These are phyloP conservation scores for Fraxinus quadrangulata DNA, from an alignment of 257 asterid genomes.

Conservation along the genomic window DNA sequence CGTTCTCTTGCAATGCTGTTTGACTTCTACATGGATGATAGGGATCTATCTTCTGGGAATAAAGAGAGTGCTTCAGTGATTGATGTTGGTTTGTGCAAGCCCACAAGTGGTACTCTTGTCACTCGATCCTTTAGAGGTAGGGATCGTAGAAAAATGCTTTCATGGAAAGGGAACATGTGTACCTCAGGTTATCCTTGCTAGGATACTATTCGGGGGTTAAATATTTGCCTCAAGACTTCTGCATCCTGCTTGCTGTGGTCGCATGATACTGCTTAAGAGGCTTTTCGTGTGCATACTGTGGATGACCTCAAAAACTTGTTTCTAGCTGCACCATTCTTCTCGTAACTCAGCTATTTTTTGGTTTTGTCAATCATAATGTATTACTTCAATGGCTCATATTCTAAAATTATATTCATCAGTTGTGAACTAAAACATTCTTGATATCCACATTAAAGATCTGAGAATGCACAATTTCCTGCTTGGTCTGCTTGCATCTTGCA, in stretches of 20 bases:
- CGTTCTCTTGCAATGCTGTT: slow-evolving; percentile 87
- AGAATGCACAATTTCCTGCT: neutral
- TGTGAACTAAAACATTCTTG: neutral
- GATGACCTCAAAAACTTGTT: neutral
- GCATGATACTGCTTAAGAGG: neutral
- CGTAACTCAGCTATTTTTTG: too few species aligned
- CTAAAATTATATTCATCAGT: too few species aligned
- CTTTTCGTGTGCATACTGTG: neutral
- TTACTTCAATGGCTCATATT: too few species aligned
- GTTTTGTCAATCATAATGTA: too few species aligned
- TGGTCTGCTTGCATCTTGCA: too few species aligned
- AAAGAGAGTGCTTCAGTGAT: slow-evolving; percentile 58
- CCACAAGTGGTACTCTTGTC: slow-evolving; percentile 61
- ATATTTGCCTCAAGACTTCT: neutral
- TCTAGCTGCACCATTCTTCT: neutral
- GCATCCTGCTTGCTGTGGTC: slow-evolving; percentile 1
- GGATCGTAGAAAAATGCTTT: slow-evolving; percentile 88
- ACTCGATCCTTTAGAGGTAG: slow-evolving; percentile 84
- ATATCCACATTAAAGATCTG: neutral
- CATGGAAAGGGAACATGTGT: slow-evolving; percentile 75
- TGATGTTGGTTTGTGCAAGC: slow-evolving; percentile 82
- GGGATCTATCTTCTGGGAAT: slow-evolving; percentile 41
- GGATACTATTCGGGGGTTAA: slow-evolving; percentile 19
- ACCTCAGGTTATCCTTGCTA: slow-evolving; percentile 78
- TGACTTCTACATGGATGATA: slow-evolving; percentile 69